A percentile compares a stretch with the other conserved stretches of the same genome.
These are phyloP conservation scores for Podila minutissima DNA, from an alignment of 192 early-diverging fungal genomes.

Conservation along the genomic window DNA sequence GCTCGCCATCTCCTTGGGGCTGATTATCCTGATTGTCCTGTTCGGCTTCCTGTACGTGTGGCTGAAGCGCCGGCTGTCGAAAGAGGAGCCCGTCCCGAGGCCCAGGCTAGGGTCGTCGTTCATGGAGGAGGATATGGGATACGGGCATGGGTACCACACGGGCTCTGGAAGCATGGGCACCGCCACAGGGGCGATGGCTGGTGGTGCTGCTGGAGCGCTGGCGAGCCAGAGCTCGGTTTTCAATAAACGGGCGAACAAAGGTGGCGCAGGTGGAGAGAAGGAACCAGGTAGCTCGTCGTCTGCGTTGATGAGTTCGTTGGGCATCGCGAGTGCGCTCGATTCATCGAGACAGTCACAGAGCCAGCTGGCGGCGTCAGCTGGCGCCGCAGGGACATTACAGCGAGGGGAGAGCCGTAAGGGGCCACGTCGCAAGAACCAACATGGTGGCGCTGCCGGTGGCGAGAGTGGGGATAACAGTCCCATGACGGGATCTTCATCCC, in stretches of 20 bases:
- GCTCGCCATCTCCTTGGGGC: conserved; percentile 70
- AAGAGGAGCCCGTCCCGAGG: not conserved
- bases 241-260: not conserved
- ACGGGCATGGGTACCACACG: not conserved
- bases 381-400: not conserved
- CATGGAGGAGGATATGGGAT: conserved; percentile 22
- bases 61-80: conserved; percentile 12
- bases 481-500: too few species aligned
- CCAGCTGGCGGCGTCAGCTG: not conserved
- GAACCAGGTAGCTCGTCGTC: not conserved
- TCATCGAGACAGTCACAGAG: not conserved
- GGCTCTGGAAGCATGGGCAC: not conserved
- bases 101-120: conserved; percentile 21
- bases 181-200: not conserved
- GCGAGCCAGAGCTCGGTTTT: not conserved
- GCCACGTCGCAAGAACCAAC: not conserved
- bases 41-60: conserved; percentile 63
- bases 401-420: not conserved
- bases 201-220: not conserved
- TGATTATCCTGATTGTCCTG: conserved; percentile 71
- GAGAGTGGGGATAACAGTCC: too few species aligned
- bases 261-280: not conserved
- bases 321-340: conserved; percentile 15
- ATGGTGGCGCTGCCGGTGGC: not conserved
- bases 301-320: conserved; percentile 12